Evolutionary conservation across 2,329 filamentous ascomycete species (phyloP).

Genomic region (Pyrenophora seminiperda): DNA sequence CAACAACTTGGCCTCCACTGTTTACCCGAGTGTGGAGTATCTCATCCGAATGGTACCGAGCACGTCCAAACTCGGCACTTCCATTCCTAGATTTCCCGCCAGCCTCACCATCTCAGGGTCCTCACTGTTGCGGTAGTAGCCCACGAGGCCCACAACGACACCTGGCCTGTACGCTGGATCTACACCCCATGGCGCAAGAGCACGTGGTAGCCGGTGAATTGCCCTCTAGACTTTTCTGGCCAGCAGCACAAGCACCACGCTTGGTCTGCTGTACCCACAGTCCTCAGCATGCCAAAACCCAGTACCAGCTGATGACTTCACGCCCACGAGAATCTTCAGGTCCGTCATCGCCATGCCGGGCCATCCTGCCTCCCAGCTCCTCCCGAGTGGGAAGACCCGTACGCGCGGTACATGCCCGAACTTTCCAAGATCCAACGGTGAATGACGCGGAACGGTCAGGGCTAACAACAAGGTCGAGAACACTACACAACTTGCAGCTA

Average conservation of each 20-base stretch:
- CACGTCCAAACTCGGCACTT: conserved; percentile 13
- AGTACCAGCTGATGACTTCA: no score
- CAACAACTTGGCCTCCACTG: conserved; percentile 2
- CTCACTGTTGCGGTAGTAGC: conserved; percentile 2
- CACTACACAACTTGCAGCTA: conserved; percentile 1
- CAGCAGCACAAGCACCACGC: not conserved
- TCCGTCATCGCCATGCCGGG: no score
- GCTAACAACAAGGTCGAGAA: not conserved
- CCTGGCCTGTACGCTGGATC: conserved; percentile 16
- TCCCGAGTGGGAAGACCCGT: conserved; percentile 4
- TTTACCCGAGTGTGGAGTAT: conserved; percentile 23
- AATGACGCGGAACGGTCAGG: conserved; percentile 12
- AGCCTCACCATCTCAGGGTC: conserved; percentile 29
- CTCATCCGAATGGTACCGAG: conserved; percentile 21
- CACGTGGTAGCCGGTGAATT: conserved; percentile 24
- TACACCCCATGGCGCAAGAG: conserved; percentile 20
- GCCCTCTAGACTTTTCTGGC: conserved; percentile 23
- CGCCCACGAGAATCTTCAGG: no score
- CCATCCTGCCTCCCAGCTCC: not conserved
- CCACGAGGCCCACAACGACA: conserved; percentile 20
- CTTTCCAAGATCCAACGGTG: conserved; percentile 7
- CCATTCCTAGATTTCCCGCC: conserved; percentile 34
- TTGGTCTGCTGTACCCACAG: not conserved
- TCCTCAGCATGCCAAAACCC: not conserved
- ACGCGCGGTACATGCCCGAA: conserved; percentile 1